Conservation (phyloP, 2,329 filamentous ascomycete genomes). For the Neofusicoccum cordaticola region DNA sequence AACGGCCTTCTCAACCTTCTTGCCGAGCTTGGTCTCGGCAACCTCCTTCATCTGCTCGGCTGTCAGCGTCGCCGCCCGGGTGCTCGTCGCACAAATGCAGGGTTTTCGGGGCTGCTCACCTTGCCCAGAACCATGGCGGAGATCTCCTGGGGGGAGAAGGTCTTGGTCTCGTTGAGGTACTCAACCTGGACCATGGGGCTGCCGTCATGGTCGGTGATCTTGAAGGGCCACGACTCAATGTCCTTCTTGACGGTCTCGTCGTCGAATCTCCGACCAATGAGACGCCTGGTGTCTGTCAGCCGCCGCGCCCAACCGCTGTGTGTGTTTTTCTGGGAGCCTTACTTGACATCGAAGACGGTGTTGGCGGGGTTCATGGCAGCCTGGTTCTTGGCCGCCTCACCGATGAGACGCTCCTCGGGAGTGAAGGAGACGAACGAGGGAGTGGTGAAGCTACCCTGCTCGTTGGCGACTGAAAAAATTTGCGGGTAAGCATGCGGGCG, state of each 20-base stretch:
- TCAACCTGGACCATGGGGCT: slow-evolving; percentile 92
- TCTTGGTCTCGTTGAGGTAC: slow-evolving; percentile 92
- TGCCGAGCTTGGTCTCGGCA: slow-evolving; percentile 95
- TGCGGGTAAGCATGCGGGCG: slow-evolving; percentile 17
- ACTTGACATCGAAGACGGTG: slow-evolving; percentile 99
- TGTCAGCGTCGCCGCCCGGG: slow-evolving; percentile 23
- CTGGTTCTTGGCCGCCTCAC: slow-evolving; percentile 99
- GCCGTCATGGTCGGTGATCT: slow-evolving; percentile 85
- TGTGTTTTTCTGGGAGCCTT: slow-evolving; percentile 26
- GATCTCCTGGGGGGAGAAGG: slow-evolving; percentile 97
- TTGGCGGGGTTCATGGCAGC: slow-evolving; percentile 98
- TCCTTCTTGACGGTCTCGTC: slow-evolving; percentile 99
- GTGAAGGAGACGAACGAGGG: slow-evolving; percentile 99
- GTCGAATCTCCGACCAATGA: slow-evolving; percentile 94
- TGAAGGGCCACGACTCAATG: slow-evolving; percentile 98
- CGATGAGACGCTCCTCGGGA: slow-evolving; percentile 96
- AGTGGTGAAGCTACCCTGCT: slow-evolving; percentile 98
- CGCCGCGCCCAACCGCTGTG: not conserved
- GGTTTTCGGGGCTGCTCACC: slow-evolving; percentile 53
- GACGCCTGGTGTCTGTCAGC: slow-evolving; percentile 64
- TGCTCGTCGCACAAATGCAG: slow-evolving; percentile 4
- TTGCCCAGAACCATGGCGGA: slow-evolving; percentile 98
- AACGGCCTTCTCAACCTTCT: slow-evolving; percentile 98
- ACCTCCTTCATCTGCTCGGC: slow-evolving; percentile 90
- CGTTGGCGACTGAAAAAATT: slow-evolving; percentile 74